Evolutionary conservation across 1,284 basidiomycete species (phyloP).

Genomic region (Pseudozyma thailandica): DNA sequence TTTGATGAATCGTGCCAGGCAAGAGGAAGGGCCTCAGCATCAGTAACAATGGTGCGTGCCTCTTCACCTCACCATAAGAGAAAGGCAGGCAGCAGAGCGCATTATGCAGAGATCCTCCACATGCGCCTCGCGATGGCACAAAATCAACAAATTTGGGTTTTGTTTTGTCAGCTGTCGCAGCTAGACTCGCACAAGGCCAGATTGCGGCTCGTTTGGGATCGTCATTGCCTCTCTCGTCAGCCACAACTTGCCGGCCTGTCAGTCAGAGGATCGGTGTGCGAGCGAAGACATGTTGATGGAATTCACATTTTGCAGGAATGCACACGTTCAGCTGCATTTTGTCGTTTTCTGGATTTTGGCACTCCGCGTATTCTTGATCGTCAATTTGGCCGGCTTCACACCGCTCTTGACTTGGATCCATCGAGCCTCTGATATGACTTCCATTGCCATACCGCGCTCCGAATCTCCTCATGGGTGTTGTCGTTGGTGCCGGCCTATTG

Average conservation of each 20-base stretch:
- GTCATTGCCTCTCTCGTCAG: slow-evolving; percentile 7
- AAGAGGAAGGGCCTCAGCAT: too few species aligned
- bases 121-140: slow-evolving; percentile 19
- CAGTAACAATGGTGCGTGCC: not conserved
- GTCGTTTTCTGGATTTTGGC: slow-evolving; percentile 20
- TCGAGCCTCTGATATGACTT: not conserved
- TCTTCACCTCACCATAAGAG: not conserved
- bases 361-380: slow-evolving; percentile 11
- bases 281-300: too few species aligned
- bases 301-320: too few species aligned
- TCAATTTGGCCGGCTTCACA: not conserved
- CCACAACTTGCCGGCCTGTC: not conserved
- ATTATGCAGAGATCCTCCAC: slow-evolving; percentile 1
- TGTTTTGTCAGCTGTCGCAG: slow-evolving; percentile 23
- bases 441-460: slow-evolving; percentile 5
- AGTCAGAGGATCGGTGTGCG: not conserved
- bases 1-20: too few species aligned
- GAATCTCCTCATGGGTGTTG: slow-evolving; percentile 1
- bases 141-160: not conserved
- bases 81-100: slow-evolving; percentile 1
- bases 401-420: not conserved
- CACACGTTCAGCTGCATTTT: slow-evolving; percentile 7
- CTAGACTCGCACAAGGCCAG: not conserved
- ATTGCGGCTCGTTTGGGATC: not conserved
- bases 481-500: slow-evolving; percentile 3